A percentile compares a stretch with the other conserved stretches of the same genome.
phyloP scores from a whole-genome alignment of 2,329 filamentous ascomycete genomes.

The Aspergillus melleus region DNA sequence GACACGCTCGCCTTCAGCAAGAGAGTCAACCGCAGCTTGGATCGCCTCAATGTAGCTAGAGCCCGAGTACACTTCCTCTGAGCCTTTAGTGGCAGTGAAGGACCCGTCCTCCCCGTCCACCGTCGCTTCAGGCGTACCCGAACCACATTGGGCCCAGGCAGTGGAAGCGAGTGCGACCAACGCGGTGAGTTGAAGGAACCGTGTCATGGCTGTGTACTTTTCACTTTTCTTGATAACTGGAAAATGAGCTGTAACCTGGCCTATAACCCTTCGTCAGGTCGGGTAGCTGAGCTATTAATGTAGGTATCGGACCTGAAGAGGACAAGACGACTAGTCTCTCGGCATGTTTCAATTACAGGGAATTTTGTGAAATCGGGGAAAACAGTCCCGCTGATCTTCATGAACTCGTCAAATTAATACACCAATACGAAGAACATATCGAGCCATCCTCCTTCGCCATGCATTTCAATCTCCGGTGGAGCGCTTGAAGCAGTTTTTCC shows the following conservation, averaged over 20 bases:
- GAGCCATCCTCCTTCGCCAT: neutral
- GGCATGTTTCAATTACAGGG: neutral
- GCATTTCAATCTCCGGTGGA: neutral
- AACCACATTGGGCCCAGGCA: conserved; percentile 10
- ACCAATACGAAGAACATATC: neutral
- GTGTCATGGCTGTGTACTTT: neutral
- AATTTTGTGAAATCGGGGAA: neutral
- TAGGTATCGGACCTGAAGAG: neutral
- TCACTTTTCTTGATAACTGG: too few species aligned
- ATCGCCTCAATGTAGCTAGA: conserved; percentile 9
- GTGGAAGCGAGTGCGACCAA: conserved; percentile 6
- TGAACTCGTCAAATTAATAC: neutral
- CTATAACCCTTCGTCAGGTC: neutral
- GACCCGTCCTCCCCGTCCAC: conserved; percentile 6
- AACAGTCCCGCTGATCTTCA: neutral
- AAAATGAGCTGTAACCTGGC: neutral
- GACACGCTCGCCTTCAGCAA: conserved; percentile 9
- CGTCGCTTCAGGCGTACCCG: conserved; percentile 13
- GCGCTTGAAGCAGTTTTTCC: neutral
- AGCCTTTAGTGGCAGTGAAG: conserved; percentile 9
- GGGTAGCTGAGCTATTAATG: neutral
- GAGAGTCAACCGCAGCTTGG: conserved; percentile 3
- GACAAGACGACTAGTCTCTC: neutral
- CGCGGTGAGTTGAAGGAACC: conserved; percentile 3
- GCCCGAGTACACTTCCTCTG: conserved; percentile 8